These are phyloP conservation scores for Cercophora samala DNA, from an alignment of 495 filamentous ascomycete genomes.

Conservation along the genomic window DNA sequence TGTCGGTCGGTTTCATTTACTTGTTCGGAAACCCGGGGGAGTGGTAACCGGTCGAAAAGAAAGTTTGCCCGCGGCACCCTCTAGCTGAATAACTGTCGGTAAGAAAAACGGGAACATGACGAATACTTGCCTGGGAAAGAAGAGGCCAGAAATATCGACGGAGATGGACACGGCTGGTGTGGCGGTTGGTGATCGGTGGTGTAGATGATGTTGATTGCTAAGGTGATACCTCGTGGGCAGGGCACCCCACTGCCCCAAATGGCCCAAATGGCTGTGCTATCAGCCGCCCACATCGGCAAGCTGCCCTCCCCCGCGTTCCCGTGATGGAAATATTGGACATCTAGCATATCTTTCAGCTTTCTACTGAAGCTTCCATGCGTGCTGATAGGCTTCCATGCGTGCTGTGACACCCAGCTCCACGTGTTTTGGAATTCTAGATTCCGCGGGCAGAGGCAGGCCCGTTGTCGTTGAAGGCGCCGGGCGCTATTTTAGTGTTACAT, in stretches of 20 bases:
- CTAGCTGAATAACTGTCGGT: neutral
- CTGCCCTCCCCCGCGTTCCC: neutral
- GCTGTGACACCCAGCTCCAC: slow-evolving; percentile 1
- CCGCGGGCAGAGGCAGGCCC: slow-evolving; percentile 1
- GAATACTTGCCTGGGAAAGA: neutral
- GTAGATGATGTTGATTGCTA: slow-evolving; percentile 2
- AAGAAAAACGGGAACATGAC: neutral
- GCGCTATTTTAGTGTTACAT: slow-evolving; percentile 12
- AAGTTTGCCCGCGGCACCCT: neutral
- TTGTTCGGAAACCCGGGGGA: neutral
- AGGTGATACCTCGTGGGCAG: neutral
- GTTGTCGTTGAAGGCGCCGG: slow-evolving; percentile 1
- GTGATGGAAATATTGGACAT: neutral
- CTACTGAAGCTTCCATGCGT: neutral
- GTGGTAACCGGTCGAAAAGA: neutral
- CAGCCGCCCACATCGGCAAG: neutral
- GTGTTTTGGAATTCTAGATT: slow-evolving; percentile 9
- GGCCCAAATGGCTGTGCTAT: no score
- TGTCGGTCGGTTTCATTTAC: neutral
- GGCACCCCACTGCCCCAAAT: no score
- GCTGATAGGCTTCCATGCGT: neutral
- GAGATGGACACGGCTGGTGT: neutral
- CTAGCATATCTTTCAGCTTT: neutral
- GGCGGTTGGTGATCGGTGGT: neutral
- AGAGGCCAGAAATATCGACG: neutral